A percentile compares a stretch with the other conserved stretches of the same genome.
Evolutionary conservation across 2,329 filamentous ascomycete species (phyloP).

Genomic region (Sordariomycetes sp.): DNA sequence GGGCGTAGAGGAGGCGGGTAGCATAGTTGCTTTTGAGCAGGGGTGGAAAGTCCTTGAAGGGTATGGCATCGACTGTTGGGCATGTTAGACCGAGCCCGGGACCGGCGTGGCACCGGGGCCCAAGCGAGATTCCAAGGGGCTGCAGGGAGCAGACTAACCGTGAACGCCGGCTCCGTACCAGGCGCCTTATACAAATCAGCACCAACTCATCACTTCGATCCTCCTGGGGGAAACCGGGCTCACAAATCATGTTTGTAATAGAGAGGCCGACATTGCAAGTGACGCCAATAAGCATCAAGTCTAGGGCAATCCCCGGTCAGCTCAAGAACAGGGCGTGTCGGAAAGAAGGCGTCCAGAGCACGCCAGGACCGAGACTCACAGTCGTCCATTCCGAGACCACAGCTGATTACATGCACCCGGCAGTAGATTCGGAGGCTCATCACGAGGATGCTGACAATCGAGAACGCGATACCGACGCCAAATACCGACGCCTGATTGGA

Average conservation of each 20-base stretch:
- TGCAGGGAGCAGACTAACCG: not conserved
- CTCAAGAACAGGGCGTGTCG: not conserved
- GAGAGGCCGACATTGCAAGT: not conserved
- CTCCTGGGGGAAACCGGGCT: not conserved
- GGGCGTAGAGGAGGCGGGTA: not conserved
- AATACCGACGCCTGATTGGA: not conserved
- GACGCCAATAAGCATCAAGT: not conserved
- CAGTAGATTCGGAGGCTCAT: slow-evolving; percentile 1
- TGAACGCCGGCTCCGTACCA: not conserved
- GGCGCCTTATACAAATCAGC: not conserved
- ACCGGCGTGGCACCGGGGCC: not conserved
- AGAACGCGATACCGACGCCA: not conserved
- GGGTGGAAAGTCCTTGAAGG: not conserved
- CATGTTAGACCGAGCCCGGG: not conserved
- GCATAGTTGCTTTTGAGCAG: not conserved
- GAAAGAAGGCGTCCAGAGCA: not conserved
- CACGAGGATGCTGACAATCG: not conserved
- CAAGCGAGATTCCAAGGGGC: not conserved
- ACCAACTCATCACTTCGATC: not conserved
- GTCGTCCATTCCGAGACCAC: not conserved
- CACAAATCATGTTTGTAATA: not conserved
- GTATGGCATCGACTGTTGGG: not conserved
- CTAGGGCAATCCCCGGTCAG: not conserved
- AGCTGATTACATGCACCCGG: not conserved
- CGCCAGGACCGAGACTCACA: not conserved